Evolutionary conservation across 163 green algal genomes (phyloP).

Genomic region (Scenedesmus sp.): DNA sequence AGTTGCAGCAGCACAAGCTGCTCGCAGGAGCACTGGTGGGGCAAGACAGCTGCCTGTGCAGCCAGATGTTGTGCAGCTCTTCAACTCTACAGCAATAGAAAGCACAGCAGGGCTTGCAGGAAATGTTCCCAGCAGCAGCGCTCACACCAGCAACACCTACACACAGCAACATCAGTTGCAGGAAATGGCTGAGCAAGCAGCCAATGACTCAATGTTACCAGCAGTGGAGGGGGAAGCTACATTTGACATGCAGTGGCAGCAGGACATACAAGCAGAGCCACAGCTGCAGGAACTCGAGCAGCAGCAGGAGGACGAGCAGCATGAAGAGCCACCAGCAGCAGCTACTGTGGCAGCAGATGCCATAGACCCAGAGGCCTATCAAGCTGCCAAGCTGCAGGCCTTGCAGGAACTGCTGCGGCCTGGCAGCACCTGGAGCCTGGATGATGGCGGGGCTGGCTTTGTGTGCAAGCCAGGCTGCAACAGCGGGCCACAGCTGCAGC

Average conservation of each 20-base stretch:
- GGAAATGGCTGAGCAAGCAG: neutral
- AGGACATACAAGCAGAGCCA: neutral
- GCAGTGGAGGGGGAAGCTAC: neutral
- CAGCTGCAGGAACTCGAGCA: neutral
- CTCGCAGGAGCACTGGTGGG: neutral
- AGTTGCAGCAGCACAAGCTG: neutral
- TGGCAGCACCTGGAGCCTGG: neutral
- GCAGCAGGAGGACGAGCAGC: neutral
- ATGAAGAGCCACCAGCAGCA: neutral
- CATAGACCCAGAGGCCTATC: neutral
- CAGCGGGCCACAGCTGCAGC: neutral
- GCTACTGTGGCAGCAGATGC: neutral
- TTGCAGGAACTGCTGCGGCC: constrained; percentile 10
- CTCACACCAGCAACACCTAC: neutral
- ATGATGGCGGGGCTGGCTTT: neutral
- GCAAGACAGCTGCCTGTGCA: neutral
- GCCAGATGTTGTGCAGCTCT: neutral
- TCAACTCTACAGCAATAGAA: neutral
- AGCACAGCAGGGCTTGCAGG: neutral
- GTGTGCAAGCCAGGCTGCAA: neutral
- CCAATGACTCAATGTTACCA: neutral
- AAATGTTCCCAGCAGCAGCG: neutral
- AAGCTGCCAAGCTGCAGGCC: neutral
- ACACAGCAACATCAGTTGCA: neutral
- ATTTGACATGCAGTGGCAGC: neutral